These are phyloP conservation scores for Beauveria caledonica DNA, from an alignment of 2,329 filamentous ascomycete genomes.

Conservation along the genomic window DNA sequence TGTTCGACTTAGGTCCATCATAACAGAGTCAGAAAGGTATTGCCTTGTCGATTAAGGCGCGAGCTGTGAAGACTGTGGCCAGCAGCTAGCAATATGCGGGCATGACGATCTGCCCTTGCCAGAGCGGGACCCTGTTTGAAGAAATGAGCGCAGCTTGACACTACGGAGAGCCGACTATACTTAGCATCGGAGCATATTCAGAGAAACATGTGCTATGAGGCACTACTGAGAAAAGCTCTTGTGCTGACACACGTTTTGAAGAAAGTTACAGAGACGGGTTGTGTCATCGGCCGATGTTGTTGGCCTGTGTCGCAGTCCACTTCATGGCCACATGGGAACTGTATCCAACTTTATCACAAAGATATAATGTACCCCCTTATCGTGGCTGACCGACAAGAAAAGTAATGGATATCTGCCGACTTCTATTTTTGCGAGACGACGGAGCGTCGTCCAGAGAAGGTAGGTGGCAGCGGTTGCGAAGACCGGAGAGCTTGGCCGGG, in stretches of 20 bases:
- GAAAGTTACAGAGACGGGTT: not conserved
- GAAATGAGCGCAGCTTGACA: not conserved
- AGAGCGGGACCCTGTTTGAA: not conserved
- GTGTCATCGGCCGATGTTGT: not conserved
- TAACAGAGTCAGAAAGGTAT: not conserved
- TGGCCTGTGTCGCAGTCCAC: not conserved
- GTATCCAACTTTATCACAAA: not conserved
- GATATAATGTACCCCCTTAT: not conserved
- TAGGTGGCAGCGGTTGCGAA: conserved; percentile 4
- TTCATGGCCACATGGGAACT: not conserved
- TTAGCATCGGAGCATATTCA: too few relatives aligned
- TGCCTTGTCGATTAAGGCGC: conserved; percentile 1
- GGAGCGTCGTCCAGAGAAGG: conserved; percentile 2
- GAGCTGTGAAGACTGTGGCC: not conserved
- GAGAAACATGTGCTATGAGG: too few relatives aligned
- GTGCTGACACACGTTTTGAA: too few relatives aligned
- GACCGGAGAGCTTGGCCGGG: not conserved
- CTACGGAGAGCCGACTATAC: not conserved
- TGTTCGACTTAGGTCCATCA: not conserved
- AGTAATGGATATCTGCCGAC: not conserved
- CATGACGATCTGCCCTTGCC: not conserved
- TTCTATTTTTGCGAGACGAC: not conserved
- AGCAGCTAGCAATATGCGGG: not conserved
- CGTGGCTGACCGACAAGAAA: not conserved
- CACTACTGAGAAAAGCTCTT: not conserved